These are phyloP conservation scores for Stagonosporopsis cucurbitacearum DNA, from an alignment of 2,329 filamentous ascomycete genomes.

Conservation along the genomic window DNA sequence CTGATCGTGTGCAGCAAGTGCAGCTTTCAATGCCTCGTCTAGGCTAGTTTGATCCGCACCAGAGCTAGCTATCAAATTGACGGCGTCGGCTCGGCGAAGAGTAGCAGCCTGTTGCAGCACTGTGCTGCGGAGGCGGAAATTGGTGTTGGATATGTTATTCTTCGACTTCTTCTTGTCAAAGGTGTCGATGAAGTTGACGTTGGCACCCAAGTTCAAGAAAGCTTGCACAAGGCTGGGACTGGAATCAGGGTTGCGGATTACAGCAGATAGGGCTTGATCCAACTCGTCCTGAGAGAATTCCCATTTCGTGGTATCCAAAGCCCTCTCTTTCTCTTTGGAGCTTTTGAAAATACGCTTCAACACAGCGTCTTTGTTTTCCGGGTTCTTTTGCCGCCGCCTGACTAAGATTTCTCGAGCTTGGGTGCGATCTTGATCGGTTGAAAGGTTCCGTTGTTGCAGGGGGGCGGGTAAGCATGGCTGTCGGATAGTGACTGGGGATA, in stretches of 20 bases:
- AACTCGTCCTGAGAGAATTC: constrained; percentile 46
- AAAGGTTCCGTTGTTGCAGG: constrained; percentile 35
- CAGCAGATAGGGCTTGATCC: constrained; percentile 43
- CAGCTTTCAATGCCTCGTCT: constrained; percentile 43
- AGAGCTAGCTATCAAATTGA: constrained; percentile 41
- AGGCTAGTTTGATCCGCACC: constrained; percentile 46
- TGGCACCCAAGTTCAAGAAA: constrained; percentile 43
- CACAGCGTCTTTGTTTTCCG: constrained; percentile 40
- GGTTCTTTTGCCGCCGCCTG: constrained; percentile 38
- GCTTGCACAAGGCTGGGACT: constrained; percentile 44
- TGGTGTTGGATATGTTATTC: constrained; percentile 25
- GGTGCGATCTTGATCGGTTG: constrained; percentile 42
- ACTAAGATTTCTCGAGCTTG: constrained; percentile 42
- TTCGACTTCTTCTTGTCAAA: constrained; percentile 32
- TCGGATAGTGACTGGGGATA: constrained; percentile 33
- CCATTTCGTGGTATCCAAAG: constrained; percentile 30
- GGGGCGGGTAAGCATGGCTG: constrained; percentile 44
- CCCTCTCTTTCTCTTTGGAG: constrained; percentile 46
- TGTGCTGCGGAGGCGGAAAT: constrained; percentile 42
- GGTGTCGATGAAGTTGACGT: constrained; percentile 41
- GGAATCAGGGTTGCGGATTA: constrained; percentile 39
- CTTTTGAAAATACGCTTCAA: constrained; percentile 46
- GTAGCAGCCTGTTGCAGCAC: constrained; percentile 46
- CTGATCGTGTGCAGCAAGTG: constrained; percentile 41
- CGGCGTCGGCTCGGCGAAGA: constrained; percentile 37